These are phyloP conservation scores for Teunomyces tritomae DNA, from an alignment of 805 yeast genomes.

Conservation along the genomic window DNA sequence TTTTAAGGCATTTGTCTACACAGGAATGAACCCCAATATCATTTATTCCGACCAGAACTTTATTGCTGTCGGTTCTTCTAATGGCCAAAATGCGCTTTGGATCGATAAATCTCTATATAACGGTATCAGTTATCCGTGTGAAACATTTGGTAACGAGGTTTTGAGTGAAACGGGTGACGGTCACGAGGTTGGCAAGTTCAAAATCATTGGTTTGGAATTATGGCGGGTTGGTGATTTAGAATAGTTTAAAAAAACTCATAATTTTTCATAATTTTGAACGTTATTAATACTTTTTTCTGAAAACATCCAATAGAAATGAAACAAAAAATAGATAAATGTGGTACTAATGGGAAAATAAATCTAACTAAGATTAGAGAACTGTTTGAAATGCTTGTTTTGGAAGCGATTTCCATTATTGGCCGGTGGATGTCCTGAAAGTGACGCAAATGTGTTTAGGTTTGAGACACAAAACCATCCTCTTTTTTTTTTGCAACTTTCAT, in stretches of 20 bases:
- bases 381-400: too few species aligned
- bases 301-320: too few species aligned
- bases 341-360: too few species aligned
- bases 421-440: not conserved
- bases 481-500: slow-evolving; percentile 1
- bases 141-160: slow-evolving; percentile 88
- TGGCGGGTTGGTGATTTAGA: slow-evolving; percentile 66
- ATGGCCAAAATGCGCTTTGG: slow-evolving; percentile 92
- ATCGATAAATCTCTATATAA: slow-evolving; percentile 67
- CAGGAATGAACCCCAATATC: slow-evolving; percentile 83
- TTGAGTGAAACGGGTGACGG: slow-evolving; percentile 33
- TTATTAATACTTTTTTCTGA: not conserved
- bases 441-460: not conserved
- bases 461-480: not conserved
- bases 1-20: slow-evolving; percentile 80
- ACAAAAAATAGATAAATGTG: too few species aligned
- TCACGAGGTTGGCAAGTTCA: slow-evolving; percentile 58
- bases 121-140: slow-evolving; percentile 78
- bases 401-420: not conserved
- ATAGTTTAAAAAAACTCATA: not conserved
- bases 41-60: slow-evolving; percentile 77
- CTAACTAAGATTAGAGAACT: too few species aligned
- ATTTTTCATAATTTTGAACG: not conserved
- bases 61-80: slow-evolving; percentile 86
- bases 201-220: slow-evolving; percentile 73